These are phyloP conservation scores for Clonostachys rhizophaga DNA, from an alignment of 2,329 filamentous ascomycete genomes.

Conservation along the genomic window DNA sequence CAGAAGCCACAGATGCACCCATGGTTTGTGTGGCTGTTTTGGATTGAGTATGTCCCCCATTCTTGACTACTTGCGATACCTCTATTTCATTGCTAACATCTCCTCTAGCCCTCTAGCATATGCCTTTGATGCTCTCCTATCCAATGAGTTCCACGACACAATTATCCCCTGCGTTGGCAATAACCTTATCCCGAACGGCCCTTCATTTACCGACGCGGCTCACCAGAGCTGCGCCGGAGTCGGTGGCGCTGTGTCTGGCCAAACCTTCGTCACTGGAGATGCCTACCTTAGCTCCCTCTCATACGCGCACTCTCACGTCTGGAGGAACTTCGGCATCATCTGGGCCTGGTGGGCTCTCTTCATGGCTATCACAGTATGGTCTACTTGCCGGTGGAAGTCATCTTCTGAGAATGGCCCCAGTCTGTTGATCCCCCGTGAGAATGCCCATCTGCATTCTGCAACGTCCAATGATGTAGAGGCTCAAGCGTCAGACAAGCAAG, in stretches of 20 bases:
- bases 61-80: too few relatives aligned
- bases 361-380: constrained; percentile 50
- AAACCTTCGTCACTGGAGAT: constrained; percentile 48
- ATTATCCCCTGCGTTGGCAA: constrained; percentile 41
- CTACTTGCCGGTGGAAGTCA: constrained; percentile 52
- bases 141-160: constrained; percentile 65
- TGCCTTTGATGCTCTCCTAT: constrained; percentile 62
- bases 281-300: constrained; percentile 51
- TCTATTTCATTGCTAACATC: constrained; percentile 31
- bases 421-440: constrained; percentile 59
- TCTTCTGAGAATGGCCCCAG: constrained; percentile 44
- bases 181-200: constrained; percentile 46
- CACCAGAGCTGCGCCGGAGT: constrained; percentile 54
- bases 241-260: constrained; percentile 44
- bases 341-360: constrained; percentile 61
- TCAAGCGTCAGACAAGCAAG: constrained; percentile 16
- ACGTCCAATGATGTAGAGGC: constrained; percentile 44
- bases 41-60: constrained; percentile 17
- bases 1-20: constrained; percentile 56
- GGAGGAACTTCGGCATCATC: constrained; percentile 58
- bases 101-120: constrained; percentile 53
- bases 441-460: constrained; percentile 27
- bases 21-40: constrained; percentile 60
- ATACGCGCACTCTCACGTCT: constrained; percentile 45
- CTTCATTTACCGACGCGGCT: constrained; percentile 33